Evolutionary conservation across 1,284 basidiomycete species (phyloP), one percentile per base, ranked within the genome.

Genomic region (Nidula niveotomentosa): DNA sequence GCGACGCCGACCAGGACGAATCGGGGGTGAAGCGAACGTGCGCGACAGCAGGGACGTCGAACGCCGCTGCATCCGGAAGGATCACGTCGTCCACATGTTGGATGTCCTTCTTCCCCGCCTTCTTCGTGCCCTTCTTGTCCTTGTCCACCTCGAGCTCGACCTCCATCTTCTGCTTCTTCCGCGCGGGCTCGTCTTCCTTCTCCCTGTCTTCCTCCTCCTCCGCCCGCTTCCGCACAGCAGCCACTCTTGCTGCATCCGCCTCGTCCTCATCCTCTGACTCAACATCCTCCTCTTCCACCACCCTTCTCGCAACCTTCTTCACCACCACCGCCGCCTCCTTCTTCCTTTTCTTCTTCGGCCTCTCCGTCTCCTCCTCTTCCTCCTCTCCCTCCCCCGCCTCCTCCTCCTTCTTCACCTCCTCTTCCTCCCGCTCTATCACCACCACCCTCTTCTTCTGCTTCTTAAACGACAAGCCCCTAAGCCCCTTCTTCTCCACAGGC

Each of bases 381-480:
- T 67, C 65, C 30, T 70, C 69, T 47, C 69, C 68, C 33, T 70
- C 66, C 44, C 62, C 56, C 37, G 65, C 65, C 45, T 62, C 63
- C 8, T n/a, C 49, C 3, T 37, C 52, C 51, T 60, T 60, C 71
- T 84, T 88, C 69, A 30, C 66, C 49, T 78, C 76, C 48, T 67
- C 66, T 33, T 70, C 69, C 48, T 70, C 68, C 34, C 69, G 66
- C 41, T 62, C 57, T 39, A 65, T 65, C 44, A 62, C 64, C 15
- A 35, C 44, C 30, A 45, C 53, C 52, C 60, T 61, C 71, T 36
- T 68, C 63, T 48, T 77, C 65, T 79, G 79, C 69, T 84, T 88
- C 69, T 82, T 84, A 68, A 90, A 89, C 52, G 86, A 88, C 62
- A 90, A 62, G 2, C 81, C 83, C 65, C 86, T 86, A 64, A 89